Percentiles rank a stretch among this genome's conserved stretches.
phyloP scores from a whole-genome alignment of 2,329 filamentous ascomycete genomes.

The Epichloe hybrida region DNA sequence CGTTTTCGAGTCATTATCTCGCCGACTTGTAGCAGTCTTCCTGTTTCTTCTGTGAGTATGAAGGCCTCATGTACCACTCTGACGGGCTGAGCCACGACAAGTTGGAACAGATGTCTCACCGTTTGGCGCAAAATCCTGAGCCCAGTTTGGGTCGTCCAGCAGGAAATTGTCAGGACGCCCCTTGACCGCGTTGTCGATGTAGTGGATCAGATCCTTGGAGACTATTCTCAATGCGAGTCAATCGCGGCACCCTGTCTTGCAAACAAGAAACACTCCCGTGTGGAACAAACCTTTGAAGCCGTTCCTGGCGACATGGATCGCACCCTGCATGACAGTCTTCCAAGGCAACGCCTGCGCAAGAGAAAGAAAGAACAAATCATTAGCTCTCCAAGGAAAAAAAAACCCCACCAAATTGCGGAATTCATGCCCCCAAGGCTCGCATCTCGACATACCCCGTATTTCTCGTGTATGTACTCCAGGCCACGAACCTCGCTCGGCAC shows the following conservation, averaged over 20 bases:
- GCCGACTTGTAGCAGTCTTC: slow-evolving; percentile 54
- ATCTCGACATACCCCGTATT: slow-evolving; percentile 42
- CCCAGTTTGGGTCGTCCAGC: slow-evolving; percentile 63
- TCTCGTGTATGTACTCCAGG: slow-evolving; percentile 61
- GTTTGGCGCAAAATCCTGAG: slow-evolving; percentile 76
- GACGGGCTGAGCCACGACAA: not conserved
- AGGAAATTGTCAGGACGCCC: slow-evolving; percentile 44
- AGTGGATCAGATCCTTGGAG: slow-evolving; percentile 58
- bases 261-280: not conserved
- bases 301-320: slow-evolving; percentile 57
- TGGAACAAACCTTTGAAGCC: slow-evolving; percentile 45
- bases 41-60: slow-evolving; percentile 12
- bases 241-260: not conserved
- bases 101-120: slow-evolving; percentile 24
- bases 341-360: slow-evolving; percentile 42
- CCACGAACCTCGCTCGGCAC: slow-evolving; percentile 68
- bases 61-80: not conserved
- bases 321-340: slow-evolving; percentile 58
- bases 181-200: slow-evolving; percentile 45
- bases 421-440: too few species aligned
- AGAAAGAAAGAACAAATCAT: not conserved
- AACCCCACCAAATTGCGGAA: too few species aligned
- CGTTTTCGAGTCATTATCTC: slow-evolving; percentile 70
- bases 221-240: slow-evolving; percentile 26
- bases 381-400: not conserved